Evolutionary conservation across 495 filamentous ascomycete genomes (phyloP).

Genomic region (Paragyromitra xinjiangensis): DNA sequence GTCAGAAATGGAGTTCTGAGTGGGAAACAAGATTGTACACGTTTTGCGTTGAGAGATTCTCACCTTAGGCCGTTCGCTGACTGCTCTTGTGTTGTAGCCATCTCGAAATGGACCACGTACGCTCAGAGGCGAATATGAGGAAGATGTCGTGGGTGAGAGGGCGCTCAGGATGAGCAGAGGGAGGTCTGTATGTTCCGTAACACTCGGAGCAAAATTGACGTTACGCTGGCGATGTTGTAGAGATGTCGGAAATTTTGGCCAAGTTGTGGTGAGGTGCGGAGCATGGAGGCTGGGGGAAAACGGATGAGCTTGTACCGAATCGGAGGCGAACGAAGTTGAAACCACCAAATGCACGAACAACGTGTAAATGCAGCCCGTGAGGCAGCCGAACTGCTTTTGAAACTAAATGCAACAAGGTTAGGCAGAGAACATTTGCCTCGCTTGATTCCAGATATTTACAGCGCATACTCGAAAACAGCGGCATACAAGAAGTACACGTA

Average conservation of each 20-base stretch:
- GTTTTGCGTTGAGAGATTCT: conserved; percentile 32
- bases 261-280: conserved; percentile 47
- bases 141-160: conserved; percentile 11
- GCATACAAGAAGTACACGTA: conserved; percentile 3
- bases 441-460: conserved; percentile 29
- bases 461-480: neutral
- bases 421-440: neutral
- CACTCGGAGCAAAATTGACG: conserved; percentile 37
- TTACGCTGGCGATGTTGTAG: conserved; percentile 43
- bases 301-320: conserved; percentile 53
- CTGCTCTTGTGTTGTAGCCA: conserved; percentile 51
- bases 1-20: conserved; percentile 8
- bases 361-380: conserved; percentile 25
- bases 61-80: conserved; percentile 49
- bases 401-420: conserved; percentile 9
- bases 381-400: neutral
- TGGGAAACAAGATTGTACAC: conserved; percentile 15
- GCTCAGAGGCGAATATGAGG: conserved; percentile 27
- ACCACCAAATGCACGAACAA: conserved; percentile 50
- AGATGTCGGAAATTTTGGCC: conserved; percentile 45
- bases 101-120: conserved; percentile 36
- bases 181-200: conserved; percentile 18
- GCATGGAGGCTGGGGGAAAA: conserved; percentile 51
- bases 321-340: conserved; percentile 41
- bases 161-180: conserved; percentile 25